A percentile compares a stretch with the other conserved stretches of the same genome.
phyloP scores from a whole-genome alignment of 371 early-diverging fungal genomes.

The Encephalitozoon intestinalis region DNA sequence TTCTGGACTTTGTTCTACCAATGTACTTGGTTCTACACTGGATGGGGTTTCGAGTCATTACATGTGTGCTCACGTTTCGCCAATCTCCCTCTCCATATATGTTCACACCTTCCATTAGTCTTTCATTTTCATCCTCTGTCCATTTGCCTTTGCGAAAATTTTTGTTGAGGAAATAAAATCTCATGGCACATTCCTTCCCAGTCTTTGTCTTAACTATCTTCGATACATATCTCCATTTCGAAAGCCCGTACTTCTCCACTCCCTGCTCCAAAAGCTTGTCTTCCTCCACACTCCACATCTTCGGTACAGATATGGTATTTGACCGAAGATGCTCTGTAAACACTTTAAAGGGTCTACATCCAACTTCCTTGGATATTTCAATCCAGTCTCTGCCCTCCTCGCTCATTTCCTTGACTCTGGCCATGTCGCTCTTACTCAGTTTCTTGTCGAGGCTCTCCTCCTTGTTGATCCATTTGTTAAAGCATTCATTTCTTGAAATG shows the following conservation, averaged over 20 bases:
- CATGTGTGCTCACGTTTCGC: slow-evolving; percentile 27
- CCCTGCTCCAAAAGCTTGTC: slow-evolving; percentile 68
- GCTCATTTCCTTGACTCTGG: slow-evolving; percentile 12
- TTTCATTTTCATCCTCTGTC: slow-evolving; percentile 34
- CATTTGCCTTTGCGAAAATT: slow-evolving; percentile 16
- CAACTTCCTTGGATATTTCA: slow-evolving; percentile 6
- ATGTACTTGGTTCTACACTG: slow-evolving; percentile 49
- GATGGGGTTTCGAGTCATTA: slow-evolving; percentile 30
- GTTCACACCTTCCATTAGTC: slow-evolving; percentile 11
- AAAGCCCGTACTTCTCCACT: slow-evolving; percentile 68
- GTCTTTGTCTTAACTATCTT: slow-evolving; percentile 27
- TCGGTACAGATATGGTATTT: slow-evolving; percentile 32
- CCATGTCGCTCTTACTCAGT: neutral
- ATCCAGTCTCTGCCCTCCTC: slow-evolving; percentile 29
- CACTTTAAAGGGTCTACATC: slow-evolving; percentile 25
- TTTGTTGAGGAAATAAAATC: slow-evolving; percentile 26
- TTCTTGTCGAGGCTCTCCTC: slow-evolving; percentile 4
- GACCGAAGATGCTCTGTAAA: slow-evolving; percentile 25
- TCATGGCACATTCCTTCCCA: slow-evolving; percentile 41
- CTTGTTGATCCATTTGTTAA: slow-evolving; percentile 29
- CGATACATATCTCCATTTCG: slow-evolving; percentile 37
- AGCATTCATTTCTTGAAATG: neutral
- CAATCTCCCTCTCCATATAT: slow-evolving; percentile 33
- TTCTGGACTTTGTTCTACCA: neutral
- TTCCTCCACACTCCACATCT: slow-evolving; percentile 75